Percentiles rank a stretch among this genome's conserved stretches.
Evolutionary conservation across 805 yeast species (phyloP).

Genomic region (Candida fluviatilis): DNA sequence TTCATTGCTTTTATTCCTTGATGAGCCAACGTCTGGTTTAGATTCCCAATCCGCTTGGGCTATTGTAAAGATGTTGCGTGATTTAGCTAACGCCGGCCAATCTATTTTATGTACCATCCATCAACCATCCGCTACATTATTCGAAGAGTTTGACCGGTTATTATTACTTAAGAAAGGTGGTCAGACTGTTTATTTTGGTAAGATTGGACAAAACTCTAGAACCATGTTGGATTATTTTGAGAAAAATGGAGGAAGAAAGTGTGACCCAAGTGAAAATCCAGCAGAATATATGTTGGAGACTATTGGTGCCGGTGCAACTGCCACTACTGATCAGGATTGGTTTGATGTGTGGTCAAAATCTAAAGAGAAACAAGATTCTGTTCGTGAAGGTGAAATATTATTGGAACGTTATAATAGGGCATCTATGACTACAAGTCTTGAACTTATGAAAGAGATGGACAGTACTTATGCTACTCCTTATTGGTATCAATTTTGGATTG

Average conservation of each 20-base stretch:
- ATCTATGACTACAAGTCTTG: constrained; percentile 3
- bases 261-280: constrained; percentile 43
- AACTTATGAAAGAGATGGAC: constrained; percentile 5
- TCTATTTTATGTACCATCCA: constrained; percentile 66
- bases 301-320: constrained; percentile 81
- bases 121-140: constrained; percentile 50
- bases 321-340: constrained; percentile 57
- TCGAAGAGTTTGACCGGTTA: constrained; percentile 30
- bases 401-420: not conserved
- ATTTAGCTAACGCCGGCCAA: constrained; percentile 48
- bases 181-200: constrained; percentile 20
- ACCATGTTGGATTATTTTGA: constrained; percentile 18
- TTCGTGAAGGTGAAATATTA: constrained; percentile 3
- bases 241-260: constrained; percentile 45
- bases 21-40: constrained; percentile 62
- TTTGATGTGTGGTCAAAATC: constrained; percentile 52
- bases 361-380: constrained; percentile 11
- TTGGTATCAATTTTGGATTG: constrained; percentile 15
- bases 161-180: constrained; percentile 29
- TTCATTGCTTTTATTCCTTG: constrained; percentile 47
- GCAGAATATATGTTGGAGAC: constrained; percentile 36
- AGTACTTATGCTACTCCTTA: constrained; percentile 16
- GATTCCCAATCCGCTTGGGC: constrained; percentile 60
- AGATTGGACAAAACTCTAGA: constrained; percentile 21
- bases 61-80: constrained; percentile 46